These are phyloP conservation scores for Nannochloropsis gaditana DNA, from an alignment of 108 stramenopile species.

Conservation along the genomic window DNA sequence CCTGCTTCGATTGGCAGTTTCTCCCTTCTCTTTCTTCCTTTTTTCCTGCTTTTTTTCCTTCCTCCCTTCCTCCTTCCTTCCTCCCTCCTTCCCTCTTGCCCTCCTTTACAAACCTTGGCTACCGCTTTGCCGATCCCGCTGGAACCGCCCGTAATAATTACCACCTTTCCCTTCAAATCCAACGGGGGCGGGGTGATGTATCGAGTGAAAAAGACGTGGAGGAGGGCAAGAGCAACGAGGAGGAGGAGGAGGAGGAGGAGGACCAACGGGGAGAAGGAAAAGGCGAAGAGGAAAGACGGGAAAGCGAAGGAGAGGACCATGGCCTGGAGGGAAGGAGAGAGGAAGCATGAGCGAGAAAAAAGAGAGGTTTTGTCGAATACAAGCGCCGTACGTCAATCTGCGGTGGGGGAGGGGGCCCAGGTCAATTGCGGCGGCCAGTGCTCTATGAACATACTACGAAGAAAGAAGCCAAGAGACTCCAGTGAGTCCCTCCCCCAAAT, in stretches of 20 bases:
- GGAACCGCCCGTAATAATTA: not conserved
- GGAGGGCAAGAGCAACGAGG: not conserved
- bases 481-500: too few species aligned
- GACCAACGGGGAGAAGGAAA: not conserved
- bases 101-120: not conserved
- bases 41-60: not conserved
- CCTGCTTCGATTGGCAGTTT: too few species aligned
- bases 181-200: not conserved
- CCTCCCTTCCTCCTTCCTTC: not conserved
- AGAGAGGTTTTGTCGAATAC: not conserved
- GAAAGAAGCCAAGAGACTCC: too few species aligned
- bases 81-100: not conserved
- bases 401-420: not conserved
- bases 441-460: too few species aligned
- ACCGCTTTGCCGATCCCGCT: not conserved
- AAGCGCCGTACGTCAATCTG: not conserved
- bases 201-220: not conserved
- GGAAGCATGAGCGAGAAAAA: not conserved
- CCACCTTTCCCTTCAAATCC: conserved; percentile 1
- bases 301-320: not conserved
- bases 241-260: not conserved
- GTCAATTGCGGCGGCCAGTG: too few species aligned
- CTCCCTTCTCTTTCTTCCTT: not conserved
- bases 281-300: not conserved
- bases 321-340: not conserved